These are phyloP conservation scores for Talaromyces sp. DNA, from an alignment of 2,329 filamentous ascomycete genomes.

Conservation along the genomic window DNA sequence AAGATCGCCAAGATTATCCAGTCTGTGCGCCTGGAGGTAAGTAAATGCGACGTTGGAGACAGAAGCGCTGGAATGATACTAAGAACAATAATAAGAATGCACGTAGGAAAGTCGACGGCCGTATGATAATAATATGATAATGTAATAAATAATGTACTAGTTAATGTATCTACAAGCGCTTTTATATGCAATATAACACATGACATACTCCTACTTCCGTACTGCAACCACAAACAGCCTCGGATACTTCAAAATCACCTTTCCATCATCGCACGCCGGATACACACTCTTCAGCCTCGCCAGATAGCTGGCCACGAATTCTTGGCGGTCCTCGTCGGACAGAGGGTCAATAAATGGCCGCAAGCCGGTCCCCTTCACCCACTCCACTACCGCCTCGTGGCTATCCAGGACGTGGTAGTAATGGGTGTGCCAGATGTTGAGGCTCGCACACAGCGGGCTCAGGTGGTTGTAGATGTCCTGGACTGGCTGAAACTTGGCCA, in stretches of 20 bases:
- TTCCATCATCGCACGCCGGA: conserved; percentile 43
- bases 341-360: conserved; percentile 51
- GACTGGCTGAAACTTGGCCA: conserved; percentile 47
- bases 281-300: conserved; percentile 41
- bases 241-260: conserved; percentile 44
- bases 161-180: background rate
- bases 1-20: background rate
- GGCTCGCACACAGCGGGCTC: conserved; percentile 32
- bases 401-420: conserved; percentile 50
- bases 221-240: conserved; percentile 19
- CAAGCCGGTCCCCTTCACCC: conserved; percentile 55
- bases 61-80: background rate
- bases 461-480: conserved; percentile 47
- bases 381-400: conserved; percentile 51
- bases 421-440: conserved; percentile 51
- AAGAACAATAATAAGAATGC: too few relatives aligned
- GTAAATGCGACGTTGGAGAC: background rate
- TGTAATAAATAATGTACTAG: too few relatives aligned
- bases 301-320: conserved; percentile 46
- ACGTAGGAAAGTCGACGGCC: background rate
- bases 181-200: background rate
- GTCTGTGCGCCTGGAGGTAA: background rate
- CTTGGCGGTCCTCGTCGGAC: conserved; percentile 32
- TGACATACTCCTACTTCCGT: conserved; percentile 10
- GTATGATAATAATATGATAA: background rate